A percentile compares a stretch with the other conserved stretches of the same genome.
Conservation (phyloP, 2,329 filamentous ascomycete species). For the Sporothrix curviconia region DNA sequence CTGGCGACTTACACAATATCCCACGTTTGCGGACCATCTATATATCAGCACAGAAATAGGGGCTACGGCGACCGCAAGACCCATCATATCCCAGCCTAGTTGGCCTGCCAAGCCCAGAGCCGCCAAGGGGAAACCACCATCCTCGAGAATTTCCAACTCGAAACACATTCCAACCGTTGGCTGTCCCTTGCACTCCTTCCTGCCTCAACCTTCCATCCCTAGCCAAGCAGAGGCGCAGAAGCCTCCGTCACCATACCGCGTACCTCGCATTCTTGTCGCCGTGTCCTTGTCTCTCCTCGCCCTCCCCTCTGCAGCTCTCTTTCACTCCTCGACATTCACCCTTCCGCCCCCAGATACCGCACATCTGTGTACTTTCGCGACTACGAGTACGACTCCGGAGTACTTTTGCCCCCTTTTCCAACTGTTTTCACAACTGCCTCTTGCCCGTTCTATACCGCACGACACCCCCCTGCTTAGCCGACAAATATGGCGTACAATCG, state of each 20-base stretch:
- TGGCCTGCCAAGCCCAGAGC: slow-evolving; percentile 9
- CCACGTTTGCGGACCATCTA: neutral
- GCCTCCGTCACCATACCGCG: neutral
- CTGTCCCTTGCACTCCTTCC: no score
- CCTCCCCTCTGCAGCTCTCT: neutral
- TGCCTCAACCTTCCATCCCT: neutral
- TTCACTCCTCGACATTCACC: neutral
- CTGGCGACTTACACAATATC: no score
- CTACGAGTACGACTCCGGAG: neutral
- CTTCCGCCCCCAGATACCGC: neutral
- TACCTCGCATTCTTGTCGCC: neutral
- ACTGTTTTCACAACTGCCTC: neutral
- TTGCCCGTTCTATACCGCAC: neutral
- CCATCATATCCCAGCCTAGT: slow-evolving; percentile 10
- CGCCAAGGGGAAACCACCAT: slow-evolving; percentile 8
- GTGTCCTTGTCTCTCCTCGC: neutral
- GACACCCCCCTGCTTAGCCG: slow-evolving; percentile 3
- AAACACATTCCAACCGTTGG: slow-evolving; percentile 19
- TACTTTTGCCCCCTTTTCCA: neutral
- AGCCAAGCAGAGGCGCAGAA: neutral
- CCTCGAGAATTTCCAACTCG: slow-evolving; percentile 11
- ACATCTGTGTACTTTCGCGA: no score
- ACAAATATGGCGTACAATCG: slow-evolving; percentile 65
- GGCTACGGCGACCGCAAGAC: slow-evolving; percentile 10
- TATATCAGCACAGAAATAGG: slow-evolving; percentile 5